Evolutionary conservation across 2,329 filamentous ascomycete genomes (phyloP).

Genomic region (Escovopsis sp.): DNA sequence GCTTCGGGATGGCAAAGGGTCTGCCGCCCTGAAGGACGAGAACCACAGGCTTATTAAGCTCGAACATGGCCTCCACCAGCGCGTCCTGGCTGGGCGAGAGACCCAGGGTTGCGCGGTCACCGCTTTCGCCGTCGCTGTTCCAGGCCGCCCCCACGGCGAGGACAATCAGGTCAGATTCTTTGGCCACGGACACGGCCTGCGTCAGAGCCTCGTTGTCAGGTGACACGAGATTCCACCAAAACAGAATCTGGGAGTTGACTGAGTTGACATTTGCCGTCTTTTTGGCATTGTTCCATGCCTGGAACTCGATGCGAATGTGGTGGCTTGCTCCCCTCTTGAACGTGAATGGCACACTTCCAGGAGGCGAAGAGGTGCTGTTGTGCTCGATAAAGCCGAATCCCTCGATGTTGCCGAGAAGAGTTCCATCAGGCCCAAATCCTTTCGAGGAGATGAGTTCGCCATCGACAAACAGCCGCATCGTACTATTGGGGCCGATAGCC

Average conservation of each 20-base stretch:
- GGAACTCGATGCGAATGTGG: constrained; percentile 3
- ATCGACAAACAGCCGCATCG: constrained; percentile 3
- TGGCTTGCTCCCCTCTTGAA: constrained; percentile 1
- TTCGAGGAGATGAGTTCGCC: constrained; percentile 1
- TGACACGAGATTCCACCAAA: constrained; percentile 5
- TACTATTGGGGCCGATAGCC: constrained; percentile 4
- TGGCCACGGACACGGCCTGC: constrained; percentile 3
- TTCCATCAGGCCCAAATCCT: not conserved
- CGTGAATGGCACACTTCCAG: constrained; percentile 1
- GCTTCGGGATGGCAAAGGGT: constrained; percentile 4
- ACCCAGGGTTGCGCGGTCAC: not conserved
- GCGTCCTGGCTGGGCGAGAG: constrained; percentile 4
- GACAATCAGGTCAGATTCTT: constrained; percentile 3
- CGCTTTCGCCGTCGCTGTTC: constrained; percentile 3
- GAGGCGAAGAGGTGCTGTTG: constrained; percentile 1
- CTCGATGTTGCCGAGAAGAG: constrained; percentile 2
- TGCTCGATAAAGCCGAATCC: constrained; percentile 1
- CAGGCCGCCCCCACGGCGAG: constrained; percentile 3
- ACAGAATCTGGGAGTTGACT: constrained; percentile 4
- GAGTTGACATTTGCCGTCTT: constrained; percentile 6
- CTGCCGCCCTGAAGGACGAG: constrained; percentile 3
- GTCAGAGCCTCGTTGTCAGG: constrained; percentile 1
- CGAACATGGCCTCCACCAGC: constrained; percentile 1
- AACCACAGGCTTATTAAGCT: constrained; percentile 2
- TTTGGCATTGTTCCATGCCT: constrained; percentile 4